Base-by-base conservation (phyloP, 2,329 filamentous ascomycete genomes). In the Tolypocladium tundrense region DNA sequence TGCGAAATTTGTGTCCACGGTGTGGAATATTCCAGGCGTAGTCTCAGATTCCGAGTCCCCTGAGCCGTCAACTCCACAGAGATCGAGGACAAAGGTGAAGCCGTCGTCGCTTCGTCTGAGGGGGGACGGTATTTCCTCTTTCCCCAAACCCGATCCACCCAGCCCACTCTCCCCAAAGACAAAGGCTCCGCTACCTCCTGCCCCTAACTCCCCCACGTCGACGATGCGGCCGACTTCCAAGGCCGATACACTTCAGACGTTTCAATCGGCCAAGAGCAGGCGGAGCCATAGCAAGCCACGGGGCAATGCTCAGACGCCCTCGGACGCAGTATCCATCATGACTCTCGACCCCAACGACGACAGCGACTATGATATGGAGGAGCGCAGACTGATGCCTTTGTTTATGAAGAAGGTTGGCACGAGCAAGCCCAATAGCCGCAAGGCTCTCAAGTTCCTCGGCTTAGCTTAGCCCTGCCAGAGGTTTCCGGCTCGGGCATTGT, bases 401-500 rank as follows among this genome's bases (percentile, higher is more conserved):
- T 77, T 75, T 42, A 65, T 76, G 65, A 69, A 69, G 57, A 74
- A 70, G 59, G 60, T 64, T 2, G 63, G 63, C 13, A 62, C 65
- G 35, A 70, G 67, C 19, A 76, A 74, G 65, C 73, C 71, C 2
- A 77, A 75, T 58, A 79, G 72, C 54, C 72, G 75, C 9, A 83
- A 83, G 66, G 80, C 80, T 8, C 72, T 82, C 56, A 81, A 79
- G 66, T 81, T 80, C 65, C 70, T 83, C 1, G 79, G 79, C 0
- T 67, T 82, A 51, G 74, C 75, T 13, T 78, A 63, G 64, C 19
- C 5, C 13, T 8, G 48, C 14, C 4, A 19, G 31, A 35, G 1
- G 19, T 7, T 11, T 21, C 6, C 9, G 7, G 48, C 31, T 9
- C 27, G 16, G 27, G 45, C 27, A n/a, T 50, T 10, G 3, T 50